phyloP scores from a whole-genome alignment of 2,329 filamentous ascomycete genomes.

The Grosmannia serpens region DNA sequence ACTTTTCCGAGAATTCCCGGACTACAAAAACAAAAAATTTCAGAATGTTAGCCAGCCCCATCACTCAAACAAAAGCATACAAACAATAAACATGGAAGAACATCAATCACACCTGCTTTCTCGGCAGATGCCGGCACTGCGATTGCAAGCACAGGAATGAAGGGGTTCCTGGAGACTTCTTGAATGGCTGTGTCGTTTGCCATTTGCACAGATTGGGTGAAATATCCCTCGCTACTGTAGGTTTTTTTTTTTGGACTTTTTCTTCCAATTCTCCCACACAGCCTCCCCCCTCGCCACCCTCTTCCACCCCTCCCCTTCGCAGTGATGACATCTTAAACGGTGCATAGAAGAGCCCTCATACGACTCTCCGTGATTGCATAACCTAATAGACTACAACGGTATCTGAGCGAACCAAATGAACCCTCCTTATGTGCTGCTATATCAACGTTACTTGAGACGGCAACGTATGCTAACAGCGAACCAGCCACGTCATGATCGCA shows the following conservation, averaged over 20 bases:
- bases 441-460: neutral
- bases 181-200: slow-evolving; percentile 8
- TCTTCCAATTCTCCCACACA: neutral
- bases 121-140: slow-evolving; percentile 1
- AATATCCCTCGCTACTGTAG: slow-evolving; percentile 18
- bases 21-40: neutral
- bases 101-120: neutral
- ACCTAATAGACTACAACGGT: slow-evolving; percentile 90
- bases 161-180: neutral
- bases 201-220: slow-evolving; percentile 7
- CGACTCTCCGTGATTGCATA: slow-evolving; percentile 51
- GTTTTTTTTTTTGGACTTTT: slow-evolving; percentile 4
- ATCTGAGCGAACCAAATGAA: slow-evolving; percentile 56
- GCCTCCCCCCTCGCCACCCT: neutral
- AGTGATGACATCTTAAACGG: slow-evolving; percentile 50
- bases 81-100: neutral
- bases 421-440: neutral
- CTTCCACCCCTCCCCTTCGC: slow-evolving; percentile 19
- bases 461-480: neutral
- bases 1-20: slow-evolving; percentile 5
- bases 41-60: neutral
- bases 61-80: neutral
- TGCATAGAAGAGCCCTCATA: slow-evolving; percentile 49
- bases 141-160: neutral
- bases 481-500: slow-evolving; percentile 13